Percentiles rank a stretch among this genome's conserved stretches.
Conservation (phyloP, 2,329 filamentous ascomycete species). For the Cytospora mali region DNA sequence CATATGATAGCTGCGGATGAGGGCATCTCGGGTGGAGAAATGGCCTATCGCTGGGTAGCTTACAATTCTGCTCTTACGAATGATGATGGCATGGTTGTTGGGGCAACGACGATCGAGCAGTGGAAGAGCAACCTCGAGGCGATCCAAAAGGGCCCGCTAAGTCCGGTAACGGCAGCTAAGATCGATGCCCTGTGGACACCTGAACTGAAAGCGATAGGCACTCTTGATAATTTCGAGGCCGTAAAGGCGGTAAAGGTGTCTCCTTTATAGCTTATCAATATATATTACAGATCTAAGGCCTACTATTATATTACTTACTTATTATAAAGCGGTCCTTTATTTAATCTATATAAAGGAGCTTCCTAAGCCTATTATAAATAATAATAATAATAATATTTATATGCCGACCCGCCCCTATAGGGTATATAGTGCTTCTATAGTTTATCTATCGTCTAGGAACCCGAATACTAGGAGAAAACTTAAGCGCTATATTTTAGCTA, state of each 20-base stretch:
- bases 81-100: conserved; percentile 44
- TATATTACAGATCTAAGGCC: too few species aligned
- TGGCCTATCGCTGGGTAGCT: conserved; percentile 63
- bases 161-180: conserved; percentile 11
- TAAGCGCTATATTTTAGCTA: too few species aligned
- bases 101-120: conserved; percentile 42
- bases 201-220: neutral
- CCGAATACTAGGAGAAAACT: too few species aligned
- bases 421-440: too few species aligned
- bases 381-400: too few species aligned
- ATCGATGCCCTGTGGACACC: conserved; percentile 17
- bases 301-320: too few species aligned
- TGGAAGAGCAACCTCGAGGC: conserved; percentile 36
- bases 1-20: conserved; percentile 49
- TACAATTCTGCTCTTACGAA: conserved; percentile 54
- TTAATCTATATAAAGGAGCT: too few species aligned
- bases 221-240: conserved; percentile 9
- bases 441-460: too few species aligned
- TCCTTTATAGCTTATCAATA: neutral
- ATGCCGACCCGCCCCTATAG: too few species aligned
- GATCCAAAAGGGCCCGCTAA: conserved; percentile 18
- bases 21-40: conserved; percentile 57
- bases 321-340: too few species aligned
- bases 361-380: too few species aligned
- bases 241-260: conserved; percentile 1